Evolutionary conservation across 768 basidiomycete genomes (phyloP).

Genomic region (Psilocybe subaeruginosa): DNA sequence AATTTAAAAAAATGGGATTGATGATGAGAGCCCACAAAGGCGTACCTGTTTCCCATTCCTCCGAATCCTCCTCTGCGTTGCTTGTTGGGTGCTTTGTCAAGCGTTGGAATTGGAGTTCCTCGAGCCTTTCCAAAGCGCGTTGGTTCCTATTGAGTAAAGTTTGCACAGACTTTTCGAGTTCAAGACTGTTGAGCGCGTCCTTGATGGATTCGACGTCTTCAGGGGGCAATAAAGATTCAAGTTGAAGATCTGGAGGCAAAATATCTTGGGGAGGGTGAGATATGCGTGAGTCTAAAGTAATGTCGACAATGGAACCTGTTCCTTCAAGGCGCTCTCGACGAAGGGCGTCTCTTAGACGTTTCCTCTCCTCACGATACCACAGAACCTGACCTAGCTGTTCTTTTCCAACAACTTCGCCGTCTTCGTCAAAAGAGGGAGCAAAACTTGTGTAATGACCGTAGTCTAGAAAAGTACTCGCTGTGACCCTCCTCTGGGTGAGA

Average conservation of each 20-base stretch:
- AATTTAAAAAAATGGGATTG: constrained; percentile 8
- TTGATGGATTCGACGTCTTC: constrained; percentile 63
- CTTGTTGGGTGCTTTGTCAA: constrained; percentile 49
- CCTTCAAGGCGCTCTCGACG: constrained; percentile 30
- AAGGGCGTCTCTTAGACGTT: constrained; percentile 30
- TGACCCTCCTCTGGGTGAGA: constrained; percentile 55
- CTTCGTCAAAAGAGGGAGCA: constrained; percentile 79
- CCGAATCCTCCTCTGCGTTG: constrained; percentile 64
- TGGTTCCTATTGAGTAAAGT: constrained; percentile 70
- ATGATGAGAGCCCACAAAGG: constrained; percentile 14
- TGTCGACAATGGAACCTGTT: constrained; percentile 29
- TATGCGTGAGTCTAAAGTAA: constrained; percentile 20
- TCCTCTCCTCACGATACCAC: constrained; percentile 50
- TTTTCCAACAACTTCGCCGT: constrained; percentile 72
- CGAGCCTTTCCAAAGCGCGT: constrained; percentile 63
- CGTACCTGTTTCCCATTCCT: constrained; percentile 85
- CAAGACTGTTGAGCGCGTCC: constrained; percentile 57
- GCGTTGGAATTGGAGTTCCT: constrained; percentile 65
- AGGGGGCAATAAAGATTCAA: constrained; percentile 58
- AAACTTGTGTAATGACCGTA: constrained; percentile 79
- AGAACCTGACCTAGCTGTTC: constrained; percentile 61
- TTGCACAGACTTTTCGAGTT: constrained; percentile 71
- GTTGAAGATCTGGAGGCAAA: constrained; percentile 35
- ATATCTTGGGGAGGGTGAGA: constrained; percentile 18
- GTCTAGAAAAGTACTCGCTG: constrained; percentile 73